Evolutionary conservation across 192 early-diverging fungal species (phyloP).

Genomic region (Irineochytrium annulatum): DNA sequence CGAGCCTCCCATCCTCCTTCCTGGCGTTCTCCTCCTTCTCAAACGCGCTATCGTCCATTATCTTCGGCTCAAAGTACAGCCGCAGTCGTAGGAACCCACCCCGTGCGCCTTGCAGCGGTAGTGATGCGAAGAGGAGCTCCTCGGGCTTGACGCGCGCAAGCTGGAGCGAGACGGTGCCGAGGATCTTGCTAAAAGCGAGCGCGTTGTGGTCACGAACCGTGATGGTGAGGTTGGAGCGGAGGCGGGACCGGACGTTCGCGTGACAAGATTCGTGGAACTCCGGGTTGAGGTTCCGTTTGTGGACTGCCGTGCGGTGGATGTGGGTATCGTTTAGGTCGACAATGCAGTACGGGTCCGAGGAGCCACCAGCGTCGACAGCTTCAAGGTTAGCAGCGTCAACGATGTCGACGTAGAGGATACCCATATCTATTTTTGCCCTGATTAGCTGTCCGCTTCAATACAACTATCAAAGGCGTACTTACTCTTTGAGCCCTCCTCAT

Average conservation of each 20-base stretch:
- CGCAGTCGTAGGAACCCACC: conserved; percentile 17
- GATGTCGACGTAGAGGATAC: conserved; percentile 44
- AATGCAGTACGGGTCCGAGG: conserved; percentile 46
- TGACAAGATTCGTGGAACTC: conserved; percentile 54
- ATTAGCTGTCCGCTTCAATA: no score
- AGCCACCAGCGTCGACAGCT: conserved; percentile 50
- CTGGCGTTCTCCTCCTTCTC: conserved; percentile 7
- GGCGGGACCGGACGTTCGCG: conserved; percentile 26
- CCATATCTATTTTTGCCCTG: conserved; percentile 38
- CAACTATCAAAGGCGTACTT: conserved; percentile 4
- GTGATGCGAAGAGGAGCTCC: conserved; percentile 9
- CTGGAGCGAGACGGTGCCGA: conserved; percentile 39
- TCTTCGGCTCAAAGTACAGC: conserved; percentile 37
- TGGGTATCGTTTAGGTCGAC: conserved; percentile 37
- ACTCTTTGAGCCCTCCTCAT: conserved; percentile 37
- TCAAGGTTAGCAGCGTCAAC: conserved; percentile 49
- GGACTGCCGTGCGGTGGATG: conserved; percentile 63
- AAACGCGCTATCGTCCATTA: neutral
- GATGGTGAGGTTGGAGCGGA: conserved; percentile 39
- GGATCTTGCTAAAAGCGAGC: conserved; percentile 66
- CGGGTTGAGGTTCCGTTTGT: conserved; percentile 72
- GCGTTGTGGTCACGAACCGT: conserved; percentile 83
- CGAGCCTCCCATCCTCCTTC: conserved; percentile 15
- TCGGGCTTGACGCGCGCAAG: conserved; percentile 27
- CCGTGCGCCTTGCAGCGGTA: conserved; percentile 21